These are phyloP conservation scores for Phellinidium pouzarii DNA, from an alignment of 1,284 basidiomycete genomes.

Conservation along the genomic window DNA sequence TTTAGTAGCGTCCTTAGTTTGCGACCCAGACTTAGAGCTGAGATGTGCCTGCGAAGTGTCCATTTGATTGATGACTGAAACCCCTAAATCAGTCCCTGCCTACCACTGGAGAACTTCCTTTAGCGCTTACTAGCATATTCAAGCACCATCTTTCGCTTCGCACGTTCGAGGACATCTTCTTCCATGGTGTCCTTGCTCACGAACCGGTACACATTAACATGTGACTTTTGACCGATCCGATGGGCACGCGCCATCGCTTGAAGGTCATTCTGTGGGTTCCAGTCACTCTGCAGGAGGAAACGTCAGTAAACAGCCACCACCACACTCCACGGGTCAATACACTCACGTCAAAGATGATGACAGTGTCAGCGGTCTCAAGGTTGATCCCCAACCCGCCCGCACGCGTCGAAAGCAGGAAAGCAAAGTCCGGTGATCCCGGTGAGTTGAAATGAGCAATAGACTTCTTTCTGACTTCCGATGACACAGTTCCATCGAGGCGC, in stretches of 20 bases:
- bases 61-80: constrained; percentile 96
- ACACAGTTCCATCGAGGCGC: constrained; percentile 69
- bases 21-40: constrained; percentile 61
- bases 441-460: constrained; percentile 77
- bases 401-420: constrained; percentile 87
- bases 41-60: constrained; percentile 98
- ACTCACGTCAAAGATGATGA: constrained; percentile 97
- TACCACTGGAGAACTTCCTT: constrained; percentile 18
- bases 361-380: constrained; percentile 95
- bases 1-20: constrained; percentile 65
- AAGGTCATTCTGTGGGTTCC: constrained; percentile 98
- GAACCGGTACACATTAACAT: constrained; percentile 97
- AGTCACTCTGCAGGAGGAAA: constrained; percentile 57
- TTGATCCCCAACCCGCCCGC: constrained; percentile 99
- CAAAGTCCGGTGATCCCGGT: constrained; percentile 66
- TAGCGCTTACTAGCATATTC: constrained; percentile 87
- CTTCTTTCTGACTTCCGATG: constrained; percentile 79
- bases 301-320: constrained; percentile 3
- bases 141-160: constrained; percentile 99
- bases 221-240: constrained; percentile 95
- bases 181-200: constrained; percentile 99
- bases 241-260: constrained; percentile 99
- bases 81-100: constrained; percentile 20
- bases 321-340: neutral
- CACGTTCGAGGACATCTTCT: constrained; percentile 95